Evolutionary conservation across 768 basidiomycete genomes (phyloP).

Genomic region (Lactifluus hygrophoroides): DNA sequence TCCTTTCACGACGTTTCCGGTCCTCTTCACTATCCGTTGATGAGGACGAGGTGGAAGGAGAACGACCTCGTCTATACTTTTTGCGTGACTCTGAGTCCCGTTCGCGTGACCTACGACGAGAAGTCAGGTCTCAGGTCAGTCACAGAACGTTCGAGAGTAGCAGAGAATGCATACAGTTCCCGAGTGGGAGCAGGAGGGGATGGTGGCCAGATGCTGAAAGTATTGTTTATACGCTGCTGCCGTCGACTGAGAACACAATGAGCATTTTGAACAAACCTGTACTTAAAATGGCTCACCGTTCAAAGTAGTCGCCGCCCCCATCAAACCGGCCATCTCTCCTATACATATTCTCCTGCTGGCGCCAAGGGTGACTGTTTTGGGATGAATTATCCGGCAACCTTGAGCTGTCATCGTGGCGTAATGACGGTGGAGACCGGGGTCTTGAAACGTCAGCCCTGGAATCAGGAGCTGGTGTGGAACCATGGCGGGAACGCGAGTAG

Average conservation of each 20-base stretch:
- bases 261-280: not conserved
- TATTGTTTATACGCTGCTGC: conserved; percentile 49
- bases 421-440: conserved; percentile 23
- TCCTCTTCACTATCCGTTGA: conserved; percentile 46
- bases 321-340: conserved; percentile 27
- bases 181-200: conserved; percentile 67
- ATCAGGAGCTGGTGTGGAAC: too few species aligned
- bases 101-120: conserved; percentile 43
- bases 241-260: conserved; percentile 47
- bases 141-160: not conserved
- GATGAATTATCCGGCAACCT: conserved; percentile 14
- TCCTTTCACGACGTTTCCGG: conserved; percentile 46
- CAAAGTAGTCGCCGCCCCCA: conserved; percentile 51
- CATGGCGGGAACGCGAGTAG: too few species aligned
- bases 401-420: conserved; percentile 14
- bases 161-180: conserved; percentile 36
- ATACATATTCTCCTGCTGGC: conserved; percentile 45
- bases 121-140: not conserved
- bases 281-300: conserved; percentile 43
- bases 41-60: conserved; percentile 35
- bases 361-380: conserved; percentile 35
- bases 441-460: too few species aligned
- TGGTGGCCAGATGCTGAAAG: conserved; percentile 67
- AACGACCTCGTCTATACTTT: conserved; percentile 45
- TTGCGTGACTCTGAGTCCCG: conserved; percentile 42